A percentile compares a stretch with the other conserved stretches of the same genome.
Conservation (phyloP, 768 basidiomycete genomes). For the Leccinum rimulosum region DNA sequence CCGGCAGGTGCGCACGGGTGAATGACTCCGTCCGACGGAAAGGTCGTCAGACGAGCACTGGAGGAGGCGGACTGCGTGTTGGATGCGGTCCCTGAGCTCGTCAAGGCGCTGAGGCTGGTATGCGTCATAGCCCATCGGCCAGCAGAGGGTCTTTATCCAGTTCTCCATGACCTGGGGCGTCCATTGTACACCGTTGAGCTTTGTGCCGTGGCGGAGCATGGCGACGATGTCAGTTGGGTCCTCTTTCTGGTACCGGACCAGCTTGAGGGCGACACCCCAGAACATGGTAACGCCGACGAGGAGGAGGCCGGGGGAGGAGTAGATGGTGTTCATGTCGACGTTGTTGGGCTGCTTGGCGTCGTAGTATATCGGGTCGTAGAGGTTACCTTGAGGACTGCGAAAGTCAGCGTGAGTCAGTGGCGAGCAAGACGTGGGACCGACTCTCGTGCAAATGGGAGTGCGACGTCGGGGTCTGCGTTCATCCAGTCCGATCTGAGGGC, state of each 20-base stretch:
- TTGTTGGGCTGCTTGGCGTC: conserved; percentile 54
- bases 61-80: conserved; percentile 46
- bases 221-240: conserved; percentile 67
- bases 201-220: conserved; percentile 61
- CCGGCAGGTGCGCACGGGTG: conserved; percentile 5
- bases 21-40: background rate
- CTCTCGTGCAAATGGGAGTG: conserved; percentile 64
- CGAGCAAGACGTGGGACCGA: conserved; percentile 32
- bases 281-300: conserved; percentile 64
- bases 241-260: conserved; percentile 61
- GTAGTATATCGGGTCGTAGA: conserved; percentile 60
- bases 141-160: conserved; percentile 58
- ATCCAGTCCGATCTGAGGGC: conserved; percentile 56
- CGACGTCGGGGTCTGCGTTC: conserved; percentile 72
- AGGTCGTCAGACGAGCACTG: conserved; percentile 20
- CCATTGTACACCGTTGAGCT: conserved; percentile 54
- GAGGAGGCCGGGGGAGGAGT: conserved; percentile 50
- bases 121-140: conserved; percentile 58
- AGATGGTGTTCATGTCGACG: conserved; percentile 54
- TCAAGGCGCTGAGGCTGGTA: conserved; percentile 45
- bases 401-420: conserved; percentile 11
- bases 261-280: conserved; percentile 72
- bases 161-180: conserved; percentile 48
- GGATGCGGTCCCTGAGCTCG: conserved; percentile 49
- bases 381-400: conserved; percentile 22